Evolutionary conservation across 805 yeast species (phyloP), one percentile per base, ranked within the genome.

Genomic region (Metschnikowia colocasiae): DNA sequence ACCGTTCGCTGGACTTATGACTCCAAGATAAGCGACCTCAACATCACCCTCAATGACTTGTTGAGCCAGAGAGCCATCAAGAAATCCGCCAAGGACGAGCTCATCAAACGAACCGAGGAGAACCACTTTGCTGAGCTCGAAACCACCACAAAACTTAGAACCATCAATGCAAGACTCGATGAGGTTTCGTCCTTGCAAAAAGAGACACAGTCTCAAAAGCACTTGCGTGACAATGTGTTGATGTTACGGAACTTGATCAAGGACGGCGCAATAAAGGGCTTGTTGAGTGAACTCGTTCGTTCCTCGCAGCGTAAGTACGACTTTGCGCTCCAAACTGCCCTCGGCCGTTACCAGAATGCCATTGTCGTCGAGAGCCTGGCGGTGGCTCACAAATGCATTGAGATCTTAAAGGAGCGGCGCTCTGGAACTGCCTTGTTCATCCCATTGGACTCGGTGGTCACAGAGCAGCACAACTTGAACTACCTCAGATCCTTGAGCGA

Each of bases 381-480:
- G 8, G 76, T 83, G 19, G 95, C 95, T 0, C 79, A 81, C 48
- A 81, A 82, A 51, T 87, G 95, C 61, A 85, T 94, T 52, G 79
- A 81, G 7, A 85, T 84, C 47, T 69, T 92, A 61, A 87, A 89
- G 57, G 91, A 87, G 54, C 92, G 92, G 60, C 76, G 96, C 54
- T 73, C 85, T 10, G 98, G 98, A 40, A 75, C 78, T 6, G 90
- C 94, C 1, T 81, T 95, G 1, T 91, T 94, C 58, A 85, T 94
- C 49, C 98, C 99, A 0, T 68, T 94, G 43, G 94, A 90, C 58
- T 76, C 90, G 1, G 82, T 94, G 27, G 54, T 59, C 13, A 78
- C 73, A 7, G 79, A 81, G 1, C 74, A 68, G 30, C 71, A 82
- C 4, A 73, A 83, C 40, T 76, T 79, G 43, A 70, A 78, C 20